Evolutionary conservation across 192 early-diverging fungal species (phyloP).

Genomic region (Funneliformis mosseae): DNA sequence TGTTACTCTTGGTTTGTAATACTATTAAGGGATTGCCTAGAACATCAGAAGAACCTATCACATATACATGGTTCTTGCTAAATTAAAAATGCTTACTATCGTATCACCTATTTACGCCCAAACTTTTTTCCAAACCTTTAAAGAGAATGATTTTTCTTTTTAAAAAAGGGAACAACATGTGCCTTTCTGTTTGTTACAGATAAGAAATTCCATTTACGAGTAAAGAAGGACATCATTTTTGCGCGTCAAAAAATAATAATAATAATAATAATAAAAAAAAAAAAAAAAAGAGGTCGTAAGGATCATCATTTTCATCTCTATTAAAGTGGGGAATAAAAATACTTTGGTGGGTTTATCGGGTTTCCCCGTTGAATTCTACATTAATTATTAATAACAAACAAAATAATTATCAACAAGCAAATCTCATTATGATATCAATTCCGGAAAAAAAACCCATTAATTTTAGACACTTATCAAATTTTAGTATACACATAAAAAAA

Average conservation of each 20-base stretch:
- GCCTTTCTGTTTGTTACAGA: background rate
- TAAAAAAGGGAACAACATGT: too few species aligned
- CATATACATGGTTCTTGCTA: background rate
- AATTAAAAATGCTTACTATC: too few species aligned
- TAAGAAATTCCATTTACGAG: background rate
- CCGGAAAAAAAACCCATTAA: background rate
- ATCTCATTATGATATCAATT: conserved; percentile 1
- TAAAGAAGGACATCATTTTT: background rate
- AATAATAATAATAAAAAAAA: too few species aligned
- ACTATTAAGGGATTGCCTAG: background rate
- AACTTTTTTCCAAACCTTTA: background rate
- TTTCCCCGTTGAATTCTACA: background rate
- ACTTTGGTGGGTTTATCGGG: background rate
- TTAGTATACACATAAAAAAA: too few species aligned
- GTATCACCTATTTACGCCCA: too few species aligned
- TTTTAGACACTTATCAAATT: background rate
- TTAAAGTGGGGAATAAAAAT: background rate
- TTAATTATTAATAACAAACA: background rate
- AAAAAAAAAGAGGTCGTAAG: background rate
- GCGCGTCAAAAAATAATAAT: too few species aligned
- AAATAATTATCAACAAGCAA: background rate
- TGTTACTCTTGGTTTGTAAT: background rate
- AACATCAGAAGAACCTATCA: background rate
- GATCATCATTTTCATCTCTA: background rate
- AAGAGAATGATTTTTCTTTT: background rate